phyloP scores from a whole-genome alignment of 371 early-diverging fungal genomes.

The Phascolomyces articulosus region DNA sequence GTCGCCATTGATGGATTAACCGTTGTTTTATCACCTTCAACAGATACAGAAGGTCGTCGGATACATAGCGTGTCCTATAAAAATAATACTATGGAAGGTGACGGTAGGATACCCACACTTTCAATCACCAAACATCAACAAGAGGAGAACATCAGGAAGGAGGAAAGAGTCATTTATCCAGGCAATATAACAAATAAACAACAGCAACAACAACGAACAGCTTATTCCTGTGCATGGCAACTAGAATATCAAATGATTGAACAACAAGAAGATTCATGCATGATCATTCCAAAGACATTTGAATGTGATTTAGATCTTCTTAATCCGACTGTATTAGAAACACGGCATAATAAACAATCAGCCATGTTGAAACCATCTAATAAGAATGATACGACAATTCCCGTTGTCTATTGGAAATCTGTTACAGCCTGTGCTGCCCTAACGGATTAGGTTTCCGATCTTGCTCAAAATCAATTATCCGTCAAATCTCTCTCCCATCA shows the following conservation, averaged over 20 bases:
- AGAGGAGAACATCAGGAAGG: too few species aligned
- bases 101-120: not conserved
- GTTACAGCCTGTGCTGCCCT: not conserved
- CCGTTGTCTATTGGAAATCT: not conserved
- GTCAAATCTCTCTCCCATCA: too few species aligned
- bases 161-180: not conserved
- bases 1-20: constrained; percentile 6
- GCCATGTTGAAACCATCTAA: not conserved
- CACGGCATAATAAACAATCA: constrained; percentile 3
- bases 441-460: not conserved
- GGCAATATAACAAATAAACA: too few species aligned
- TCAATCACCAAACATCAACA: not conserved
- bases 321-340: not conserved
- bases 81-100: too few species aligned
- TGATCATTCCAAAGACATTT: constrained; percentile 3
- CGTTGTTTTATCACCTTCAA: not conserved
- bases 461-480: constrained; percentile 1
- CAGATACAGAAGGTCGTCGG: not conserved
- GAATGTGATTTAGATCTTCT: constrained; percentile 4
- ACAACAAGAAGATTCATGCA: not conserved
- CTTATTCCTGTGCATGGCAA: constrained; percentile 4
- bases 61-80: constrained; percentile 4
- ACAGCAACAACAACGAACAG: not conserved
- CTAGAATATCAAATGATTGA: not conserved
- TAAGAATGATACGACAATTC: not conserved